Evolutionary conservation across 2,329 filamentous ascomycete species (phyloP).

Genomic region (Xylariaceae sp.): DNA sequence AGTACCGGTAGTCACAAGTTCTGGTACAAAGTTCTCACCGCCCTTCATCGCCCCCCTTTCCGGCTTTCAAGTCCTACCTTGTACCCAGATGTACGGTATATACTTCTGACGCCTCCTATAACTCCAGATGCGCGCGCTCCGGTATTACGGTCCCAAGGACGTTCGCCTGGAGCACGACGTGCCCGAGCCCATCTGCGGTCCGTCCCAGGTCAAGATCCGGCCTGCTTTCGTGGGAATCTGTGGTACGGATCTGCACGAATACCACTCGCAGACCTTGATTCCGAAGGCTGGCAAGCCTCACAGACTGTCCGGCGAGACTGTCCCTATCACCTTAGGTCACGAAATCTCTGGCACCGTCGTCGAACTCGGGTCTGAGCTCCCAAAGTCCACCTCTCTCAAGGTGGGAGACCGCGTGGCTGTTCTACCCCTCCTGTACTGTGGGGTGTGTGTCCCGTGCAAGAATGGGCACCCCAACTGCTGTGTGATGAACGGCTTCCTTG

Average conservation of each 20-base stretch:
- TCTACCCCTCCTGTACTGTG: slow-evolving; percentile 53
- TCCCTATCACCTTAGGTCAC: slow-evolving; percentile 56
- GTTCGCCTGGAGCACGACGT: slow-evolving; percentile 12
- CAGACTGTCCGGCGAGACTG: slow-evolving; percentile 46
- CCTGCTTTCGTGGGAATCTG: slow-evolving; percentile 28
- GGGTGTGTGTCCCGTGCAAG: slow-evolving; percentile 46
- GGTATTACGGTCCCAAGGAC: slow-evolving; percentile 15
- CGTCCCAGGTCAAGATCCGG: slow-evolving; percentile 18
- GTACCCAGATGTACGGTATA: slow-evolving; percentile 6
- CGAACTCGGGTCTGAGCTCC: slow-evolving; percentile 47
- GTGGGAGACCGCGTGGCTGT: slow-evolving; percentile 51
- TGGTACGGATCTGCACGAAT: slow-evolving; percentile 28
- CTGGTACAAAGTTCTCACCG: too few relatives aligned
- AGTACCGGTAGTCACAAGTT: too few relatives aligned
- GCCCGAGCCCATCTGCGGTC: slow-evolving; percentile 12
- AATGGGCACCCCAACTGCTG: slow-evolving; percentile 50
- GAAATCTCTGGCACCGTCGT: slow-evolving; percentile 55
- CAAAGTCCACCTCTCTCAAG: slow-evolving; percentile 28
- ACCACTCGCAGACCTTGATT: slow-evolving; percentile 22
- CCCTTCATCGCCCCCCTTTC: too few relatives aligned
- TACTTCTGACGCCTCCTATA: not conserved
- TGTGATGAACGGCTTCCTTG: slow-evolving; percentile 34
- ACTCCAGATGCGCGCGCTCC: slow-evolving; percentile 13
- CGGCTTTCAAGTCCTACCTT: slow-evolving; percentile 6
- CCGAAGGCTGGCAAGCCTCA: slow-evolving; percentile 35